Base-by-base conservation (phyloP, 1,284 basidiomycete species). In the Pseudozyma sp. region DNA sequence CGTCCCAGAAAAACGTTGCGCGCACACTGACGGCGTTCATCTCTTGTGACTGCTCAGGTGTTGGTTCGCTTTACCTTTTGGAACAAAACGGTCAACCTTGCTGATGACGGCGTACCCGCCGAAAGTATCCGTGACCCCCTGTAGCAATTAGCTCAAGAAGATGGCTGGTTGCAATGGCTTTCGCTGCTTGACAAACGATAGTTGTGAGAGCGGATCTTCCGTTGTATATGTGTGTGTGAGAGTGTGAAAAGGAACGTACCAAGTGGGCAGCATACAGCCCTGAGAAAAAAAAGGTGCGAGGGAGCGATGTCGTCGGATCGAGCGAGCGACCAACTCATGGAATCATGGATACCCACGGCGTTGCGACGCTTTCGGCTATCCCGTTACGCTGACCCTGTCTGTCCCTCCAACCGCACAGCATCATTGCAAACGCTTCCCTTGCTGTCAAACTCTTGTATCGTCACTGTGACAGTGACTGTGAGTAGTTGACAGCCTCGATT, bases 361-460 rank as follows among this genome's bases (percentile, higher is more conserved):
- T 35, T 59, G 56, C 57, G 56, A 51, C 21, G 52, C 25, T 43
- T 45, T 66, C 45, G 62, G 52, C 44, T 54, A 43, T 54, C 14
- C 40, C 47, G 25, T 31, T 36, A 18, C 49, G 34, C 47, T 36
- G 21, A 36, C 57, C n/a, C 25, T 31, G 25, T 31, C 25, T 31
- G 25, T 31, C 25, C 25, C 3, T 31, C 25, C 25, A 31, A 45
- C 44, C 44, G 19, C 44, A 21, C 18, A 11, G 13, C n/a, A 19
- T 11, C 44, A 25, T 18, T 12, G 44, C 44, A 21, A 12, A 44
- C 43, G 25, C 44, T 45, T 45, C 10, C 19, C 25, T 45, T 31
- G 25, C 43, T 44, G 43, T 44, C 43, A 44, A 6, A 5, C 43
- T 44, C 18, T 25, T 25, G 45, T 48, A 48, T 19, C 36, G 48